Conservation (phyloP, 352 stramenopile genomes). For the Pythium insidiosum region DNA sequence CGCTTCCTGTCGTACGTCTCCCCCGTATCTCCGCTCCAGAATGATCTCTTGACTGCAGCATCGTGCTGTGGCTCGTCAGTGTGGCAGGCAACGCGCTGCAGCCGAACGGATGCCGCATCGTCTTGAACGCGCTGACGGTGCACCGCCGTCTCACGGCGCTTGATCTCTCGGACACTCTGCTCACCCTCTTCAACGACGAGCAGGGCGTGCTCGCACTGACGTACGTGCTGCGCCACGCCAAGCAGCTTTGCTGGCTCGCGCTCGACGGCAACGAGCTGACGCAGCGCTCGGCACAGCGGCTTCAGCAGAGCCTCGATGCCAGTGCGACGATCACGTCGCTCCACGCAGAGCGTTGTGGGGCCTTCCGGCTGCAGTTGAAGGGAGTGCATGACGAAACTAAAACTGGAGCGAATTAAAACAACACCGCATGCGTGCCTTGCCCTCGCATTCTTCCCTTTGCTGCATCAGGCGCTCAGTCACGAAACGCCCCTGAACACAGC, state of each 20-base stretch:
- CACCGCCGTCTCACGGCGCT: slow-evolving; percentile 45
- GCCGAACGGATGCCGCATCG: slow-evolving; percentile 43
- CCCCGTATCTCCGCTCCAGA: no score
- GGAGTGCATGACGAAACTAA: background rate
- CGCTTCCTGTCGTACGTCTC: slow-evolving; percentile 36
- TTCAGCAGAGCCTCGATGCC: slow-evolving; percentile 17
- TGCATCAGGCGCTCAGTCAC: no score
- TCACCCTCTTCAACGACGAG: slow-evolving; percentile 46
- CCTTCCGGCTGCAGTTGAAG: slow-evolving; percentile 1
- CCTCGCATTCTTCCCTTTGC: no score
- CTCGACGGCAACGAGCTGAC: slow-evolving; percentile 32
- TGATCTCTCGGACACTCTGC: slow-evolving; percentile 47
- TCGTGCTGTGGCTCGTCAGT: no score
- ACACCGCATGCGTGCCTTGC: no score
- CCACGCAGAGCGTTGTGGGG: slow-evolving; percentile 15
- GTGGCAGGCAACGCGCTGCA: slow-evolving; percentile 40
- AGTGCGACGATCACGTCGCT: slow-evolving; percentile 39
- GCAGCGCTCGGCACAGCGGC: background rate
- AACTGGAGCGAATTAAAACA: no score
- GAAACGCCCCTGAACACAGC: no score
- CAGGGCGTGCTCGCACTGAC: slow-evolving; percentile 41
- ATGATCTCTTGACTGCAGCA: no score
- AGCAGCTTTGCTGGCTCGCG: slow-evolving; percentile 35
- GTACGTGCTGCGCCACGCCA: slow-evolving; percentile 39
- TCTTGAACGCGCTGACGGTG: slow-evolving; percentile 37